Conservation (phyloP, 2,329 filamentous ascomycete genomes). For the Scleromitrula shiraiana region DNA sequence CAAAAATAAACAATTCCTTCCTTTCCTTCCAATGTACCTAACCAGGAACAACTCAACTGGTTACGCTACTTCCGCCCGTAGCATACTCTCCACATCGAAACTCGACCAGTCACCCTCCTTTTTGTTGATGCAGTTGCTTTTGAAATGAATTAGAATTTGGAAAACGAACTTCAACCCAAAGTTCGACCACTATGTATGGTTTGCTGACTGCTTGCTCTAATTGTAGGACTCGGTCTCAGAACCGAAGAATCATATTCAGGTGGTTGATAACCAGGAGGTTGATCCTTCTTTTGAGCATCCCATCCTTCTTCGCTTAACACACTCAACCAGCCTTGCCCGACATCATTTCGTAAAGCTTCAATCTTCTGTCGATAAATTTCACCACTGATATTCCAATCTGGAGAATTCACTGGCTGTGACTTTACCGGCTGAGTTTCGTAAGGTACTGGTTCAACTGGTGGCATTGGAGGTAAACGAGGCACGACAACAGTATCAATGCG, state of each 20-base stretch:
- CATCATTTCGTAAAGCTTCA: constrained; percentile 74
- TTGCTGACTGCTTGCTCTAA: constrained; percentile 28
- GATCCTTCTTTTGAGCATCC: constrained; percentile 34
- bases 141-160: not conserved
- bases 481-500: constrained; percentile 25
- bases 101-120: not conserved
- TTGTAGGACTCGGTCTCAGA: constrained; percentile 24
- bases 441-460: constrained; percentile 23
- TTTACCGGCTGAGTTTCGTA: constrained; percentile 21
- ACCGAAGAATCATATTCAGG: constrained; percentile 25
- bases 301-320: constrained; percentile 73
- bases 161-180: constrained; percentile 22
- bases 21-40: not conserved
- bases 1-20: constrained; percentile 10
- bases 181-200: constrained; percentile 30
- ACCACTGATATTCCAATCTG: constrained; percentile 59
- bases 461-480: constrained; percentile 23
- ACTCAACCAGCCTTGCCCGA: constrained; percentile 81
- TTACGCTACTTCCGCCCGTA: not conserved
- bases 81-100: not conserved
- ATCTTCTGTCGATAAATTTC: constrained; percentile 84
- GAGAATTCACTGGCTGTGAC: constrained; percentile 23
- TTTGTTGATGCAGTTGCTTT: not conserved
- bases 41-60: not conserved
- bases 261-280: constrained; percentile 19